Evolutionary conservation across 768 basidiomycete species (phyloP).

Genomic region (Lactarius indigo): DNA sequence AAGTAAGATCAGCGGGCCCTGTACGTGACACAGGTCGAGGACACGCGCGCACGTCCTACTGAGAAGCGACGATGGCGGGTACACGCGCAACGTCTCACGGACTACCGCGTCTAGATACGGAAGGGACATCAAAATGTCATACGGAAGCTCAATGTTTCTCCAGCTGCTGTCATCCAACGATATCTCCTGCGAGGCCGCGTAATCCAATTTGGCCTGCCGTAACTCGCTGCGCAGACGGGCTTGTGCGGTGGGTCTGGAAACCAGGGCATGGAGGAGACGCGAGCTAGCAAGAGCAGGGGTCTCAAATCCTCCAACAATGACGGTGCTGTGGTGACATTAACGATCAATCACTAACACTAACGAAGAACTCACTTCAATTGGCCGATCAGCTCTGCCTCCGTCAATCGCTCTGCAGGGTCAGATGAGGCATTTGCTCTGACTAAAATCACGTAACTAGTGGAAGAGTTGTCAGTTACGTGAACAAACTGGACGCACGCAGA

Average conservation of each 20-base stretch:
- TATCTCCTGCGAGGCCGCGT: slow-evolving; percentile 6
- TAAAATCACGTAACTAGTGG: slow-evolving; percentile 15
- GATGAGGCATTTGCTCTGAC: slow-evolving; percentile 36
- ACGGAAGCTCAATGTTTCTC: slow-evolving; percentile 34
- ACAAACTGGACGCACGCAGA: slow-evolving; percentile 32
- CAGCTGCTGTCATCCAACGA: slow-evolving; percentile 25
- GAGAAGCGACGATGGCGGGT: slow-evolving; percentile 34
- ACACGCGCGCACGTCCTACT: slow-evolving; percentile 33
- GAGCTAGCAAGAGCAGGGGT: slow-evolving; percentile 33
- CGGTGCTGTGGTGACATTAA: neutral
- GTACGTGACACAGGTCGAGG: neutral
- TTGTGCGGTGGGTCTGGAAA: slow-evolving; percentile 33
- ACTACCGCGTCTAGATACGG: slow-evolving; percentile 46
- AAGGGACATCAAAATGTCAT: slow-evolving; percentile 40
- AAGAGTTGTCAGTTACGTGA: neutral
- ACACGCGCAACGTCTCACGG: slow-evolving; percentile 40
- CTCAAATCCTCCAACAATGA: slow-evolving; percentile 1
- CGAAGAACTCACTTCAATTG: slow-evolving; percentile 32
- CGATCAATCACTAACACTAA: neutral
- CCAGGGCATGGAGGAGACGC: slow-evolving; percentile 36
- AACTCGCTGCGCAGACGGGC: slow-evolving; percentile 34
- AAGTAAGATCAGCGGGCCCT: neutral
- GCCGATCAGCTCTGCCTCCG: slow-evolving; percentile 36
- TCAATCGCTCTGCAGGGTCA: slow-evolving; percentile 32
- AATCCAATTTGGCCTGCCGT: slow-evolving; percentile 30